These are phyloP conservation scores for Geosmithia flava DNA, from an alignment of 2,329 filamentous ascomycete species.

Conservation along the genomic window DNA sequence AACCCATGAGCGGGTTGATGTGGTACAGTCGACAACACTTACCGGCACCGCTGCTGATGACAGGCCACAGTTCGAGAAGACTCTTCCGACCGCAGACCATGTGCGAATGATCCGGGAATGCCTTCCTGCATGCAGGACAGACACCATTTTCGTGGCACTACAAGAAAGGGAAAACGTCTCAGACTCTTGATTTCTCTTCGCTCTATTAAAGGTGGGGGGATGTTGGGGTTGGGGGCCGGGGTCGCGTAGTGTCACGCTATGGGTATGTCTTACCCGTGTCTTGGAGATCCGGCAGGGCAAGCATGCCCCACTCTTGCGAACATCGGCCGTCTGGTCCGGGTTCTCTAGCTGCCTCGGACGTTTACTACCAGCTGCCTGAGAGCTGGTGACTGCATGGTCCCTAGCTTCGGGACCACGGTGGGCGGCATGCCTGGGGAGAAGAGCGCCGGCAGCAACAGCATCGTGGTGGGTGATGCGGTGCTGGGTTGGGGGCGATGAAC, in stretches of 20 bases:
- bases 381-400: slow-evolving; percentile 4
- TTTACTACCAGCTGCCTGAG: slow-evolving; percentile 12
- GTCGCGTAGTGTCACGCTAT: background rate
- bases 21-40: slow-evolving; percentile 8
- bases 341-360: slow-evolving; percentile 23
- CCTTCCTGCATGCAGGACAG: slow-evolving; percentile 27
- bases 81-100: slow-evolving; percentile 25
- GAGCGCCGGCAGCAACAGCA: slow-evolving; percentile 6
- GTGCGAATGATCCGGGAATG: slow-evolving; percentile 25
- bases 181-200: slow-evolving; percentile 7
- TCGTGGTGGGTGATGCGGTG: background rate
- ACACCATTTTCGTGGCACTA: slow-evolving; percentile 27
- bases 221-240: too few species aligned
- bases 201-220: background rate
- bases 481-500: background rate
- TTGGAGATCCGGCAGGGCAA: slow-evolving; percentile 34
- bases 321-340: slow-evolving; percentile 32
- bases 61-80: slow-evolving; percentile 22
- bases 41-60: slow-evolving; percentile 24
- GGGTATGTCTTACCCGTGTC: slow-evolving; percentile 27
- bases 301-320: slow-evolving; percentile 35
- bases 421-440: background rate
- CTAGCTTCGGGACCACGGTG: background rate
- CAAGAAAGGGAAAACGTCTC: slow-evolving; percentile 8
- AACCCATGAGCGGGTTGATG: background rate